Conservation (phyloP, 768 basidiomycete genomes). For the Leccinum uliginosum region DNA sequence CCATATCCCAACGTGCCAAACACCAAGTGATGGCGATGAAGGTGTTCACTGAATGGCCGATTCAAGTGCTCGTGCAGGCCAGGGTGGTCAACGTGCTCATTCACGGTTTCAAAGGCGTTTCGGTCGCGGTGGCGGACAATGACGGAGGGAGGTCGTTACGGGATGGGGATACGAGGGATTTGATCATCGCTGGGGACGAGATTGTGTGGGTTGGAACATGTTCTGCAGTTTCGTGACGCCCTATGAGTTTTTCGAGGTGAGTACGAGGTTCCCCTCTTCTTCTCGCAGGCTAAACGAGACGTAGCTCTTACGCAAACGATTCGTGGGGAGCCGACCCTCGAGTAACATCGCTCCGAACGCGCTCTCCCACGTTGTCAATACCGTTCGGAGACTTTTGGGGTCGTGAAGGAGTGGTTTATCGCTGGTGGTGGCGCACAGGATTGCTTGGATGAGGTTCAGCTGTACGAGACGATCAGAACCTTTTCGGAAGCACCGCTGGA, state of each 20-base stretch:
- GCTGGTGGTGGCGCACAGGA: slow-evolving; percentile 77
- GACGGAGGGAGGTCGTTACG: slow-evolving; percentile 79
- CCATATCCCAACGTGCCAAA: slow-evolving; percentile 59
- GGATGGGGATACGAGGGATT: slow-evolving; percentile 67
- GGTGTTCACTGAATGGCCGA: slow-evolving; percentile 60
- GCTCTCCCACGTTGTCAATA: slow-evolving; percentile 46
- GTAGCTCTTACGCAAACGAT: slow-evolving; percentile 75
- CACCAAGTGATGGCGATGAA: slow-evolving; percentile 57
- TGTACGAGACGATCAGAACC: slow-evolving; percentile 51
- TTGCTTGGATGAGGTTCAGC: slow-evolving; percentile 62
- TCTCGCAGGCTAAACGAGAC: not conserved
- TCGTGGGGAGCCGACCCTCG: slow-evolving; percentile 46
- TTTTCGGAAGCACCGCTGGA: slow-evolving; percentile 59
- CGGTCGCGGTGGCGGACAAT: slow-evolving; percentile 79
- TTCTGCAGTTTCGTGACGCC: slow-evolving; percentile 82
- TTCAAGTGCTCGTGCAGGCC: slow-evolving; percentile 74
- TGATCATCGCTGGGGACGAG: slow-evolving; percentile 68
- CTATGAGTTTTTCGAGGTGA: slow-evolving; percentile 79
- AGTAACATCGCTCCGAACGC: slow-evolving; percentile 38
- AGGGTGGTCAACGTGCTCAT: slow-evolving; percentile 70
- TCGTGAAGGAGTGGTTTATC: slow-evolving; percentile 68
- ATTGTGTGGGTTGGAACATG: slow-evolving; percentile 74
- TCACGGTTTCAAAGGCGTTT: slow-evolving; percentile 71
- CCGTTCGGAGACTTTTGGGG: slow-evolving; percentile 58
- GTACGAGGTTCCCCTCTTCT: slow-evolving; percentile 11